phyloP scores from a whole-genome alignment of 1,284 basidiomycete species.

The Cryptococcus sp. region DNA sequence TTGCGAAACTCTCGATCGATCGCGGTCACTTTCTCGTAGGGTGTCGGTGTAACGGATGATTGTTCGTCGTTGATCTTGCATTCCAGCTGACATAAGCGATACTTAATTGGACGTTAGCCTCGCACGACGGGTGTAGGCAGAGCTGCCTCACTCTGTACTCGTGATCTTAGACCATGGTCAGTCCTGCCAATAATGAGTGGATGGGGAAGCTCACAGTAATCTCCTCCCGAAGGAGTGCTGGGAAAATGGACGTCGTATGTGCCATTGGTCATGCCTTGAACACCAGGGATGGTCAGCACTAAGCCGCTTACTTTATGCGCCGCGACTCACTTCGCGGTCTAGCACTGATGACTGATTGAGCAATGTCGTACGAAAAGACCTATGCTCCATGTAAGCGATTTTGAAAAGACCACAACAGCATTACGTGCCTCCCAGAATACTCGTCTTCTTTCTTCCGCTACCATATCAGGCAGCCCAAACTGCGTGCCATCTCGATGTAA shows the following conservation, averaged over 20 bases:
- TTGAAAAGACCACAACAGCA: background rate
- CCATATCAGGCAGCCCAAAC: conserved; percentile 17
- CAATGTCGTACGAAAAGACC: conserved; percentile 21
- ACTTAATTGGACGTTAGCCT: conserved; percentile 6
- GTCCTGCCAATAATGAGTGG: background rate
- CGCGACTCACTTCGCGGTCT: conserved; percentile 16
- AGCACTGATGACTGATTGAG: conserved; percentile 12
- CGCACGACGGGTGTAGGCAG: background rate
- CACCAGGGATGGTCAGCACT: background rate
- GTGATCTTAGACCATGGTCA: conserved; percentile 6
- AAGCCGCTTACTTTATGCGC: background rate
- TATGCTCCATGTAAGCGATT: background rate
- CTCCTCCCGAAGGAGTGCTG: conserved; percentile 7
- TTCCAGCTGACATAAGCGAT: conserved; percentile 10
- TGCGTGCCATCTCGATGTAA: conserved; percentile 29
- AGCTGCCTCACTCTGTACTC: conserved; percentile 8
- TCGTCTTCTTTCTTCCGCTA: conserved; percentile 17
- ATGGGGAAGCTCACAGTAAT: conserved; percentile 14
- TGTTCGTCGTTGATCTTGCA: conserved; percentile 26
- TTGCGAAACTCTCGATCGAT: conserved; percentile 21
- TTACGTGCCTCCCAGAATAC: conserved; percentile 30
- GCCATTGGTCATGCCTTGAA: conserved; percentile 7
- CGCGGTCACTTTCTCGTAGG: conserved; percentile 19
- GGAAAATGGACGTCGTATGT: conserved; percentile 23
- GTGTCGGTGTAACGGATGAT: conserved; percentile 16